phyloP scores from a whole-genome alignment of 805 yeast genomes.

The Geotrichum ghanense region DNA sequence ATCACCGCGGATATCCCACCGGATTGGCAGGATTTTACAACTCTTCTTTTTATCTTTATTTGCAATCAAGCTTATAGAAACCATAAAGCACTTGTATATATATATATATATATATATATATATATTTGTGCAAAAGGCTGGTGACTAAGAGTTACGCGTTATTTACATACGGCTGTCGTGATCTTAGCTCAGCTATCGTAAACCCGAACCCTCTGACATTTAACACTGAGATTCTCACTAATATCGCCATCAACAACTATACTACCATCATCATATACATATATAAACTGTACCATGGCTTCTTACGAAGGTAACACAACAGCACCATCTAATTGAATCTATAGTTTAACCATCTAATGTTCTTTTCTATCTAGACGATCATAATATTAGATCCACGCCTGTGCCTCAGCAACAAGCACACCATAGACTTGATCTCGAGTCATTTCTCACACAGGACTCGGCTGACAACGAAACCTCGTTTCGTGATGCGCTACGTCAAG shows the following conservation, averaged over 20 bases:
- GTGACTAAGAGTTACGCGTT: too few relatives aligned
- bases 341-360: background rate
- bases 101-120: too few relatives aligned
- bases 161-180: too few relatives aligned
- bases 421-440: background rate
- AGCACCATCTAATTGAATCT: too few relatives aligned
- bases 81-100: too few relatives aligned
- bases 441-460: background rate
- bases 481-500: background rate
- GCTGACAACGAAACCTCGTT: background rate
- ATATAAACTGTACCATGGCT: background rate
- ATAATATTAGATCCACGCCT: background rate
- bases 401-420: background rate
- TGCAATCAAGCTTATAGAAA: too few relatives aligned
- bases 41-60: too few relatives aligned
- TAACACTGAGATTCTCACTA: too few relatives aligned
- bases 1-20: too few relatives aligned
- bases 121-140: too few relatives aligned
- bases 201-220: background rate
- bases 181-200: too few relatives aligned
- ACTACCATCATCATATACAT: background rate
- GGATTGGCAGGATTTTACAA: too few relatives aligned
- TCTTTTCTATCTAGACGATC: slow-evolving; percentile 1
- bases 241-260: background rate
- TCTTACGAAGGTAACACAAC: slow-evolving; percentile 3